These are phyloP conservation scores for Hura crepitans DNA, from an alignment of 441 rosid species.

Conservation along the genomic window DNA sequence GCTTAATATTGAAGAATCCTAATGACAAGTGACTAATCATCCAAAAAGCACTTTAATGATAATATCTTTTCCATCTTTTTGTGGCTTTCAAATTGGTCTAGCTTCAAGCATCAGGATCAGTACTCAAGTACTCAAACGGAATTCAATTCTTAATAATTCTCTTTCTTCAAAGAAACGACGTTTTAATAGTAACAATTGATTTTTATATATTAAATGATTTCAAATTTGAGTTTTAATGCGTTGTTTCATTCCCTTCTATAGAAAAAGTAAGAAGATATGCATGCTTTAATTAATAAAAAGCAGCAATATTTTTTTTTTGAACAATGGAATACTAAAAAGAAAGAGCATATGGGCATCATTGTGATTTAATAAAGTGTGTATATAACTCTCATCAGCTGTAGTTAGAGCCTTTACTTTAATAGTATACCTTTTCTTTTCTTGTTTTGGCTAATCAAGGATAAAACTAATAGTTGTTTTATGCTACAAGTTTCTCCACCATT, in stretches of 20 bases:
- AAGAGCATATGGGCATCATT: slow-evolving; percentile 43
- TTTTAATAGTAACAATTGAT: too few species aligned
- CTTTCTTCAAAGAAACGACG: not conserved
- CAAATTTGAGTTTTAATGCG: too few species aligned
- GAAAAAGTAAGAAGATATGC: not conserved
- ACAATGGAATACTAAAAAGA: slow-evolving; percentile 35
- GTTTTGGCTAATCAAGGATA: slow-evolving; percentile 45
- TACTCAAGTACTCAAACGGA: slow-evolving; percentile 22
- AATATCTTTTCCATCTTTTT: slow-evolving; percentile 22
- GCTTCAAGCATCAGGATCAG: slow-evolving; percentile 37
- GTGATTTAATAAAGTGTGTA: slow-evolving; percentile 29
- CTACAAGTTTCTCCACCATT: slow-evolving; percentile 27
- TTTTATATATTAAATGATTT: too few species aligned
- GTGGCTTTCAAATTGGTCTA: slow-evolving; percentile 31
- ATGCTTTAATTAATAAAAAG: slow-evolving; percentile 17
- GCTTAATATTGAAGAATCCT: slow-evolving; percentile 43
- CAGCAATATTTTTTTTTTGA: not conserved
- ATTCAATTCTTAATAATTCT: slow-evolving; percentile 22
- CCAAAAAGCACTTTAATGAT: slow-evolving; percentile 23
- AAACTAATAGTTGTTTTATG: slow-evolving; percentile 29
- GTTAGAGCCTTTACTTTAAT: slow-evolving; percentile 20
- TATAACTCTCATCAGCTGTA: slow-evolving; percentile 3
- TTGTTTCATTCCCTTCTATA: too few species aligned
- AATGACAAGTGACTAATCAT: slow-evolving; percentile 44
- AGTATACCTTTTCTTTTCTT: slow-evolving; percentile 29